A percentile compares a stretch with the other conserved stretches of the same genome.
These are phyloP conservation scores for Arctostaphylos glauca DNA, from an alignment of 148 eudicot species.

Conservation along the genomic window DNA sequence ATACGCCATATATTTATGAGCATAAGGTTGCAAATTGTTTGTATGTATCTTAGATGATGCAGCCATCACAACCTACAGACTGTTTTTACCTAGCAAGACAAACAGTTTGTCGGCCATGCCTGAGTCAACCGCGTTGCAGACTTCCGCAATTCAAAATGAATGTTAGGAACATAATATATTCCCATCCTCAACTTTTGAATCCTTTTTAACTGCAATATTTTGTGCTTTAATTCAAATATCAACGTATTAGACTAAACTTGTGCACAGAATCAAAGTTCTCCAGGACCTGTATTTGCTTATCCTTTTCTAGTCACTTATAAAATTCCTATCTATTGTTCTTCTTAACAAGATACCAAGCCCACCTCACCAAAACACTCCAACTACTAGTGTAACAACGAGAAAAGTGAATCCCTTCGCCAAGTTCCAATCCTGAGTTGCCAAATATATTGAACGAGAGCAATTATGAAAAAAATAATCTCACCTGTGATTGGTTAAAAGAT, in stretches of 20 bases:
- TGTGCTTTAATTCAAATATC: background rate
- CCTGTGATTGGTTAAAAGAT: background rate
- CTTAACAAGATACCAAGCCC: background rate
- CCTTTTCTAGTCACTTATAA: background rate
- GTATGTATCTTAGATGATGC: background rate
- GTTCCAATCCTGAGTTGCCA: background rate
- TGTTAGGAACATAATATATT: background rate
- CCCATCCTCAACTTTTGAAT: background rate
- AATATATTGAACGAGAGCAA: background rate
- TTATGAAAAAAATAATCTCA: background rate
- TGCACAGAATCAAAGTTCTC: background rate
- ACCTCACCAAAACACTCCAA: background rate
- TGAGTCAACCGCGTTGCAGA: background rate
- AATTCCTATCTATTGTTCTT: conserved; percentile 3
- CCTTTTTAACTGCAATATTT: background rate
- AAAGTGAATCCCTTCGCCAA: background rate
- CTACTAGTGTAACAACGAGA: background rate
- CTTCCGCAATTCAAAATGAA: background rate
- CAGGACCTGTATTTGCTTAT: background rate
- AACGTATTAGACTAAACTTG: background rate
- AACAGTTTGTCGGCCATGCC: background rate
- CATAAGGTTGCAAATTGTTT: background rate
- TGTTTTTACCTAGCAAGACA: background rate
- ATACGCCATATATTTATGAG: background rate
- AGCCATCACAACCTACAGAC: background rate